These are phyloP conservation scores for Phialemonium atrogriseum DNA, from an alignment of 2,329 filamentous ascomycete genomes.

Conservation along the genomic window DNA sequence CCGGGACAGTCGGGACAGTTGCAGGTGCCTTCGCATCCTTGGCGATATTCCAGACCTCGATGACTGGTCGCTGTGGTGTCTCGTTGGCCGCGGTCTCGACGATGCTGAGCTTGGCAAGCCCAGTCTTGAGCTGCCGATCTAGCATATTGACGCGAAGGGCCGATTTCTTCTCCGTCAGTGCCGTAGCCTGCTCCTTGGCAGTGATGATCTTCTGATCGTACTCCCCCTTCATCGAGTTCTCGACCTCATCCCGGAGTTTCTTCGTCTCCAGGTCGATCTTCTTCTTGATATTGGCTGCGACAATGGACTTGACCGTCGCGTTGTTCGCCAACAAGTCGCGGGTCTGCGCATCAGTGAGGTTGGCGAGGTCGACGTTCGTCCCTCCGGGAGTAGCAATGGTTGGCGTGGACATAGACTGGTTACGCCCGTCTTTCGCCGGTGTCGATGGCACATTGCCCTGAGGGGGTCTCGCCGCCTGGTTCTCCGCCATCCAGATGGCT, in stretches of 20 bases:
- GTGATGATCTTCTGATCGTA: slow-evolving; percentile 44
- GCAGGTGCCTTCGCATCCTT: slow-evolving; percentile 52
- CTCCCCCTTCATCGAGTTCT: slow-evolving; percentile 36
- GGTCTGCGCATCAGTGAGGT: slow-evolving; percentile 45
- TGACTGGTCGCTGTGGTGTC: slow-evolving; percentile 75
- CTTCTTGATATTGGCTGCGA: slow-evolving; percentile 57
- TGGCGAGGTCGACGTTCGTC: slow-evolving; percentile 31
- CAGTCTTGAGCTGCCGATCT: slow-evolving; percentile 57
- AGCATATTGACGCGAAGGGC: slow-evolving; percentile 70
- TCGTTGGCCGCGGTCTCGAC: slow-evolving; percentile 77
- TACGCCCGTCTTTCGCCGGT: slow-evolving; percentile 13
- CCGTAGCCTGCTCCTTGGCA: slow-evolving; percentile 55
- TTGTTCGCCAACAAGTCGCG: slow-evolving; percentile 50
- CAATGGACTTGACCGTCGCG: slow-evolving; percentile 47
- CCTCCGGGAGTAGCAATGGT: slow-evolving; percentile 22
- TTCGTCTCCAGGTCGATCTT: slow-evolving; percentile 60
- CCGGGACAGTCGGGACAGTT: slow-evolving; percentile 12
- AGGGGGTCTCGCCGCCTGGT: slow-evolving; percentile 19
- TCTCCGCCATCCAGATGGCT: slow-evolving; percentile 52
- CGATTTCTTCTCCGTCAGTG: slow-evolving; percentile 68
- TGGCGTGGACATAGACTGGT: slow-evolving; percentile 25
- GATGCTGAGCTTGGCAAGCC: slow-evolving; percentile 65
- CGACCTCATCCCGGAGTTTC: slow-evolving; percentile 47
- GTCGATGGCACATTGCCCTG: slow-evolving; percentile 16
- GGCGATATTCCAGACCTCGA: slow-evolving; percentile 78